Conservation (phyloP, 2,329 filamentous ascomycete genomes). For the Ilyonectria destructans region DNA sequence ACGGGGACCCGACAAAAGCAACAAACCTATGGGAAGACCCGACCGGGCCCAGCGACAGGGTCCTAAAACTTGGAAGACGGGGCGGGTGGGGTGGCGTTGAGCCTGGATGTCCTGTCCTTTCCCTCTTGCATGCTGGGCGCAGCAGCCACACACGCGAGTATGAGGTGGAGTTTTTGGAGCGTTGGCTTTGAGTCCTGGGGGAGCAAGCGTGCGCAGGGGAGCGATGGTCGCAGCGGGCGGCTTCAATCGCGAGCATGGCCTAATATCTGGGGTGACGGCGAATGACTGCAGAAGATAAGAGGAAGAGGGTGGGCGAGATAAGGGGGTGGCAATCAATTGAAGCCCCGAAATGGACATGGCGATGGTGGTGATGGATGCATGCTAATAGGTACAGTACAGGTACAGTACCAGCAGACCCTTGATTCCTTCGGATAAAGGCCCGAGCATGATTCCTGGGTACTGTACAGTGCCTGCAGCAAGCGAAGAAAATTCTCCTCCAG, state of each 20-base stretch:
- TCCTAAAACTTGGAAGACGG: constrained; percentile 30
- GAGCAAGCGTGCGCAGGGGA: neutral
- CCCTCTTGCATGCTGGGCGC: neutral
- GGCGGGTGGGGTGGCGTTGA: constrained; percentile 3
- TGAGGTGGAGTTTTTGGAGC: constrained; percentile 8
- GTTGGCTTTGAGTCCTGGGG: constrained; percentile 9
- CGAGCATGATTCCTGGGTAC: neutral
- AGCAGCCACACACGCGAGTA: constrained; percentile 3
- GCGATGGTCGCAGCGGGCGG: neutral
- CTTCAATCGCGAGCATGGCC: neutral
- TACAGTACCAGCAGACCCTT: neutral
- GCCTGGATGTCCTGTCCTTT: neutral
- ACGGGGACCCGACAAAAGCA: neutral
- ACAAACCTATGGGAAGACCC: constrained; percentile 15
- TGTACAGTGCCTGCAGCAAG: constrained; percentile 24
- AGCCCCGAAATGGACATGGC: neutral
- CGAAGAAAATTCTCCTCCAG: constrained; percentile 13
- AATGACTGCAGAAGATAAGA: constrained; percentile 6
- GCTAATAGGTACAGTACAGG: neutral
- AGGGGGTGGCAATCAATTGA: constrained; percentile 5
- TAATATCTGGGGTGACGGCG: constrained; percentile 18
- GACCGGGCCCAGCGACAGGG: constrained; percentile 15
- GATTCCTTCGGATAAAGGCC: neutral
- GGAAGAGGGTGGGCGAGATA: constrained; percentile 18
- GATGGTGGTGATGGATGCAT: neutral